A percentile compares a stretch with the other conserved stretches of the same genome.
Conservation (phyloP, 2,329 filamentous ascomycete genomes). For the Fusarium siculi region DNA sequence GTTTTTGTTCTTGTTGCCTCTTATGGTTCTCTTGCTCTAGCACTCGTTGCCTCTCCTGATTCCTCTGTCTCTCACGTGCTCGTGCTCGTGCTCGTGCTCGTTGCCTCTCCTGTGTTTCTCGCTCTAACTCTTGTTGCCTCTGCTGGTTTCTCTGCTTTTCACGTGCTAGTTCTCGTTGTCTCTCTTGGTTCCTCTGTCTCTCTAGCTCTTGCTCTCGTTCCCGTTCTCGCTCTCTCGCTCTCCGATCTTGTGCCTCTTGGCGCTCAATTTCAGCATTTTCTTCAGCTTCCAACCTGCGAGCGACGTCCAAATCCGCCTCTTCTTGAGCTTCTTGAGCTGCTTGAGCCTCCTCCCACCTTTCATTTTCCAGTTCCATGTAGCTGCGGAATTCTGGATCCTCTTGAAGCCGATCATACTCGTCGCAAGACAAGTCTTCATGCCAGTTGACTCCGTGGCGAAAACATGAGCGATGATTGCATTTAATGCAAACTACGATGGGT, state of each 20-base stretch:
- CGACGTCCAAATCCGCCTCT: constrained; percentile 54
- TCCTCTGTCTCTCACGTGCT: not conserved
- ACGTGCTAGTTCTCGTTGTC: not conserved
- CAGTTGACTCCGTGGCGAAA: constrained; percentile 55
- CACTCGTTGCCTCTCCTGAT: not conserved
- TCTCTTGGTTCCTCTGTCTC: not conserved
- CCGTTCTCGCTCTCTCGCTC: not conserved
- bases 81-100: not conserved
- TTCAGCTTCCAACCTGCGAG: constrained; percentile 47
- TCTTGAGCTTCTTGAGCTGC: constrained; percentile 61
- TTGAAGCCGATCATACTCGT: constrained; percentile 54
- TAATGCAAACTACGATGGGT: constrained; percentile 55
- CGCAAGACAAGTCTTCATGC: constrained; percentile 56
- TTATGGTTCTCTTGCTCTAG: not conserved
- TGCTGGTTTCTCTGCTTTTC: not conserved
- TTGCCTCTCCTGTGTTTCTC: not conserved
- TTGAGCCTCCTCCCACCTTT: constrained; percentile 52
- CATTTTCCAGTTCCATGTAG: constrained; percentile 50
- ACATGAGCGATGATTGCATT: constrained; percentile 55
- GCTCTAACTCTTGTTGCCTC: not conserved
- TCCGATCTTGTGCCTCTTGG: not conserved
- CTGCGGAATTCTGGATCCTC: constrained; percentile 53
- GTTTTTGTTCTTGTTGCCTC: not conserved
- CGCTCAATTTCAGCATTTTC: constrained; percentile 25
- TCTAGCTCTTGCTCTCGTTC: not conserved